Conservation (phyloP, 208 protist genomes). For the Crithidia brevicula region DNA sequence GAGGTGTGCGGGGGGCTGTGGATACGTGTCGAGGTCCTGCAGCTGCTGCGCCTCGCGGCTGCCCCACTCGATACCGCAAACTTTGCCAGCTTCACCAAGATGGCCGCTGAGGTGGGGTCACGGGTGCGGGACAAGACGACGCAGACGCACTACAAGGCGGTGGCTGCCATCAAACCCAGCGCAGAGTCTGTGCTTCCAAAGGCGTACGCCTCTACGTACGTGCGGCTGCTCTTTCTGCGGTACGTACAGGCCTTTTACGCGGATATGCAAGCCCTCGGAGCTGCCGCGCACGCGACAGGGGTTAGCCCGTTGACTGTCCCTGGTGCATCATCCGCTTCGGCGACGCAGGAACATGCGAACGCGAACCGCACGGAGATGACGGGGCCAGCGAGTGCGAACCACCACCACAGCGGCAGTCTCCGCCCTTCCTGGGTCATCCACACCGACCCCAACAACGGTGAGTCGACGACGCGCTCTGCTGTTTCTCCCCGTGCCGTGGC, state of each 20-base stretch:
- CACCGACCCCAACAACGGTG: conserved; percentile 11
- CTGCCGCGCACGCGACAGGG: neutral
- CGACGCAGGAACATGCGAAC: neutral
- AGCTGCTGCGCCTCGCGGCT: conserved; percentile 33
- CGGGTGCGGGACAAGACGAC: conserved; percentile 22
- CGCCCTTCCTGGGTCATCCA: neutral
- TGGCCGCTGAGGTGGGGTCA: conserved; percentile 13
- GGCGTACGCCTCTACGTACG: conserved; percentile 56
- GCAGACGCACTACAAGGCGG: conserved; percentile 35
- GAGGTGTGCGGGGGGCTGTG: conserved; percentile 45
- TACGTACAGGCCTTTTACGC: conserved; percentile 62
- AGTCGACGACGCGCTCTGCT: conserved; percentile 14
- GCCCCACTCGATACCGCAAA: conserved; percentile 37
- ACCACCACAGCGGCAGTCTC: conserved; percentile 3
- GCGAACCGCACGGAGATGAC: neutral
- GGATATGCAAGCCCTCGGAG: conserved; percentile 24
- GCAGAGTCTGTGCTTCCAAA: conserved; percentile 41
- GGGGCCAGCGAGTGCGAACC: neutral
- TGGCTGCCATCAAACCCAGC: conserved; percentile 31
- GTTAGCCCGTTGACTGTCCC: neutral
- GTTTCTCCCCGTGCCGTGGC: conserved; percentile 1
- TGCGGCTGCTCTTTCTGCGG: conserved; percentile 64
- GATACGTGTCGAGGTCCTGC: conserved; percentile 49
- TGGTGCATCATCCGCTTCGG: neutral
- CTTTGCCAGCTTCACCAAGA: conserved; percentile 24